These are phyloP conservation scores for Apiospora sp. DNA, from an alignment of 2,329 filamentous ascomycete genomes.

Conservation along the genomic window DNA sequence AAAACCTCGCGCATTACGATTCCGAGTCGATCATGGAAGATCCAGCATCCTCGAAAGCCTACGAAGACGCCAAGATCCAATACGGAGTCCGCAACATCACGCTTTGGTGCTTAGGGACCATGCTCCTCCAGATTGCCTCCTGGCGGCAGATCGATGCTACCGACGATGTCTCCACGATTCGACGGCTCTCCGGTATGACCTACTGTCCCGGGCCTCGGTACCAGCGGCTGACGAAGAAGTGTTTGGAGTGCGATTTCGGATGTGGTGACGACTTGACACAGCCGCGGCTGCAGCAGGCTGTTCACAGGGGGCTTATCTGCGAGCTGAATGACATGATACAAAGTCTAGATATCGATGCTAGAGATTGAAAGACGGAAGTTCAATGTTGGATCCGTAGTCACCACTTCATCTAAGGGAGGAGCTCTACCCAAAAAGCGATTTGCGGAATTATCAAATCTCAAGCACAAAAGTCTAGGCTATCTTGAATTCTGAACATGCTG, in stretches of 20 bases:
- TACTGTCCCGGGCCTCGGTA: slow-evolving; percentile 26
- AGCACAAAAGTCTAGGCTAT: too few species aligned
- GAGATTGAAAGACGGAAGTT: neutral
- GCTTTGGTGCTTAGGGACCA: slow-evolving; percentile 28
- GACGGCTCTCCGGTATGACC: slow-evolving; percentile 6
- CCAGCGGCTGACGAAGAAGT: slow-evolving; percentile 28
- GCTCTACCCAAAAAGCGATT: too few species aligned
- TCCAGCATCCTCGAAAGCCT: neutral
- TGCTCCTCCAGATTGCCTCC: slow-evolving; percentile 29
- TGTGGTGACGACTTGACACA: slow-evolving; percentile 25
- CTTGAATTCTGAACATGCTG: too few species aligned
- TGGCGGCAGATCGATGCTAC: slow-evolving; percentile 25
- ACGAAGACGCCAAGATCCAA: slow-evolving; percentile 29
- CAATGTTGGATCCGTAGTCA: too few species aligned
- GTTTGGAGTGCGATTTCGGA: slow-evolving; percentile 30
- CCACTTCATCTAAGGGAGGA: too few species aligned
- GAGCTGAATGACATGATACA: slow-evolving; percentile 21
- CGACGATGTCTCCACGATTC: slow-evolving; percentile 25
- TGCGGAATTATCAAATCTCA: too few species aligned
- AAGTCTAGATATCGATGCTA: neutral
- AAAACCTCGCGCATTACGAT: too few species aligned
- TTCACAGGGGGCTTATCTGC: slow-evolving; percentile 1
- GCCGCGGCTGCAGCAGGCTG: slow-evolving; percentile 20
- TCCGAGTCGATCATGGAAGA: neutral
- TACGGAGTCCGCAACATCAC: slow-evolving; percentile 31